phyloP scores from a whole-genome alignment of 495 filamentous ascomycete genomes.

The Entonaema liquescens region DNA sequence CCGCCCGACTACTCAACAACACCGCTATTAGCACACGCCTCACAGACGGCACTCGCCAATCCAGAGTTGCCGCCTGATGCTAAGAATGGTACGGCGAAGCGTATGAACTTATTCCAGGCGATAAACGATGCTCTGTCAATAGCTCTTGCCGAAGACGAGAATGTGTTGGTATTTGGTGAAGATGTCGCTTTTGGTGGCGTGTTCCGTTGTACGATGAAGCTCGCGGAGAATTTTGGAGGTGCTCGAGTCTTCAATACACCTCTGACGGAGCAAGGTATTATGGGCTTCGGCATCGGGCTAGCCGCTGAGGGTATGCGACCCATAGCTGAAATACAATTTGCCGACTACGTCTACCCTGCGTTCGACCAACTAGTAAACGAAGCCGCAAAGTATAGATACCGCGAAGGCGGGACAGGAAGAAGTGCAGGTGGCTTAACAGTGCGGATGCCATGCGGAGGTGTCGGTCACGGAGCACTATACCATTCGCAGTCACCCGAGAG shows the following conservation, averaged over 20 bases:
- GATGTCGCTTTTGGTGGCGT: constrained; percentile 97
- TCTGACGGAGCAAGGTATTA: constrained; percentile 91
- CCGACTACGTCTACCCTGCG: constrained; percentile 95
- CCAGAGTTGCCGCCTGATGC: constrained; percentile 70
- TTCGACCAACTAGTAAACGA: constrained; percentile 99
- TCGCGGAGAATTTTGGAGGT: constrained; percentile 84
- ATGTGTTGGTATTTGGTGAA: constrained; percentile 92
- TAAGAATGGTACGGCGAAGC: constrained; percentile 74
- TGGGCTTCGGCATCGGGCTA: constrained; percentile 90
- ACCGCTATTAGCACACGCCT: constrained; percentile 79
- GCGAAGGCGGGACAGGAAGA: constrained; percentile 75
- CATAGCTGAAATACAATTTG: constrained; percentile 97
- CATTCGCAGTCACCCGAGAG: constrained; percentile 94
- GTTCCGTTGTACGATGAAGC: constrained; percentile 92
- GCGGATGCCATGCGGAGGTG: constrained; percentile 92
- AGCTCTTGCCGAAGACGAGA: constrained; percentile 83
- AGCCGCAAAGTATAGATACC: constrained; percentile 90
- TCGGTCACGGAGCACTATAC: constrained; percentile 96
- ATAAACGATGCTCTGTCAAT: constrained; percentile 88
- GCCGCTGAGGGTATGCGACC: constrained; percentile 93
- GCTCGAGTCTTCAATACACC: constrained; percentile 98
- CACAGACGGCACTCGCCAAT: constrained; percentile 72
- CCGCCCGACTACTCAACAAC: constrained; percentile 89
- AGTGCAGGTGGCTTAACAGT: constrained; percentile 84
- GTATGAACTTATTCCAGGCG: constrained; percentile 91